Conservation (phyloP, 1,139 yeast genomes). For the Geotrichum fermentans region DNA sequence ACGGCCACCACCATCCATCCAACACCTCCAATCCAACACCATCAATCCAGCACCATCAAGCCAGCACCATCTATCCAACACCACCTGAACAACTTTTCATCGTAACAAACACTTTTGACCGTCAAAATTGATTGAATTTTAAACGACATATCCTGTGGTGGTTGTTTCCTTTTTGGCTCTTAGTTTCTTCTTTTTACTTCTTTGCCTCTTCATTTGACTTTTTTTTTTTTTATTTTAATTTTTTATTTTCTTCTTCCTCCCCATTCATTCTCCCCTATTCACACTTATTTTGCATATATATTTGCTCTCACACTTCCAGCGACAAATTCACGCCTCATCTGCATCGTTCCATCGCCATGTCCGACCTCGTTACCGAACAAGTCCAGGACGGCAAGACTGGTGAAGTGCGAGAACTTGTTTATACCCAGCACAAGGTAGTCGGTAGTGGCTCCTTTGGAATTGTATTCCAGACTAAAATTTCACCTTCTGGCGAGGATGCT, state of each 20-base stretch:
- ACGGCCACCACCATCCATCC: too few species aligned
- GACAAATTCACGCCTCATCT: not conserved
- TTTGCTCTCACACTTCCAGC: not conserved
- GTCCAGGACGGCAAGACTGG: slow-evolving; percentile 75
- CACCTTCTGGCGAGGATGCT: slow-evolving; percentile 70
- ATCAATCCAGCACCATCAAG: not conserved
- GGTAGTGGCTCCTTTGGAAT: slow-evolving; percentile 98
- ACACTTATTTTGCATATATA: not conserved
- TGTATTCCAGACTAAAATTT: slow-evolving; percentile 79
- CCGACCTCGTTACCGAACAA: slow-evolving; percentile 60
- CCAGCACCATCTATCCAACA: too few species aligned
- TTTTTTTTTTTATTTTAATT: not conserved
- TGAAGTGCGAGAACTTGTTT: slow-evolving; percentile 54
- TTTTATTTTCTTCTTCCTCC: not conserved
- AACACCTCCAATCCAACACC: too few species aligned
- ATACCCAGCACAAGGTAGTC: slow-evolving; percentile 76
- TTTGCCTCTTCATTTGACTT: not conserved
- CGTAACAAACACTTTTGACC: too few species aligned
- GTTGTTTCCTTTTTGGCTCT: too few species aligned
- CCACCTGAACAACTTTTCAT: too few species aligned
- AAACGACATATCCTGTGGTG: too few species aligned
- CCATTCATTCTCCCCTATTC: not conserved
- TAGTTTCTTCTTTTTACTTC: not conserved
- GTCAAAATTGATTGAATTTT: too few species aligned
- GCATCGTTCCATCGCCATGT: slow-evolving; percentile 22